phyloP scores from a whole-genome alignment of 2,329 filamentous ascomycete genomes.

The Metarhizium humberi region DNA sequence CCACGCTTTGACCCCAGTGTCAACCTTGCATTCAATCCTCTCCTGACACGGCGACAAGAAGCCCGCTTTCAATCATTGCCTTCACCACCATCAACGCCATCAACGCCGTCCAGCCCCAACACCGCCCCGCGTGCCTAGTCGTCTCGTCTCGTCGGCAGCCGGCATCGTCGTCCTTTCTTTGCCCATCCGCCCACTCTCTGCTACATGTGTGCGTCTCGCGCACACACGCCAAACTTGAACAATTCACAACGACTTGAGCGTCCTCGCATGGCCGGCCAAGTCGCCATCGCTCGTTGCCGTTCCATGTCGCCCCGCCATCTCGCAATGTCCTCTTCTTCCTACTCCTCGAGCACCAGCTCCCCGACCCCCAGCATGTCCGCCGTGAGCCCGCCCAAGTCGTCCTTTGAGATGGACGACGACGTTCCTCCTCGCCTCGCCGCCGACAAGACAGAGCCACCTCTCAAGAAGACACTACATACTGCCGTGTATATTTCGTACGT shows the following conservation, averaged over 20 bases:
- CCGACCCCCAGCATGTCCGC: conserved; percentile 1
- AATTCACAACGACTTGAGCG: not conserved
- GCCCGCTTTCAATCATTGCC: too few species aligned
- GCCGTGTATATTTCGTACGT: conserved; percentile 23
- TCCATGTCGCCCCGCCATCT: not conserved
- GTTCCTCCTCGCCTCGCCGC: conserved; percentile 7
- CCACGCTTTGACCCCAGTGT: too few species aligned
- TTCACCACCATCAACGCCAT: too few species aligned
- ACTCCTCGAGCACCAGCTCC: conserved; percentile 1
- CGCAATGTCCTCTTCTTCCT: not conserved
- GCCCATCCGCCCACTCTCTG: not conserved
- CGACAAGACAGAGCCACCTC: not conserved
- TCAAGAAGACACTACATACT: conserved; percentile 19
- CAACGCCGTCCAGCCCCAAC: too few species aligned
- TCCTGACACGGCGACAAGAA: too few species aligned
- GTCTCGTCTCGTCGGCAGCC: not conserved
- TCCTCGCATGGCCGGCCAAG: conserved; percentile 1
- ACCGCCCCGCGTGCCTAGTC: not conserved
- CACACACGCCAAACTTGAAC: not conserved
- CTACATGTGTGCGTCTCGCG: not conserved
- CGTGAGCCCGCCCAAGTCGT: not conserved
- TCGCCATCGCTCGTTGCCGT: not conserved
- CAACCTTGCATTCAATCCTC: too few species aligned
- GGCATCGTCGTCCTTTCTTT: not conserved
- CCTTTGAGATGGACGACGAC: conserved; percentile 16